Evolutionary conservation across 768 basidiomycete genomes (phyloP).

Genomic region (Mrakia frigida): DNA sequence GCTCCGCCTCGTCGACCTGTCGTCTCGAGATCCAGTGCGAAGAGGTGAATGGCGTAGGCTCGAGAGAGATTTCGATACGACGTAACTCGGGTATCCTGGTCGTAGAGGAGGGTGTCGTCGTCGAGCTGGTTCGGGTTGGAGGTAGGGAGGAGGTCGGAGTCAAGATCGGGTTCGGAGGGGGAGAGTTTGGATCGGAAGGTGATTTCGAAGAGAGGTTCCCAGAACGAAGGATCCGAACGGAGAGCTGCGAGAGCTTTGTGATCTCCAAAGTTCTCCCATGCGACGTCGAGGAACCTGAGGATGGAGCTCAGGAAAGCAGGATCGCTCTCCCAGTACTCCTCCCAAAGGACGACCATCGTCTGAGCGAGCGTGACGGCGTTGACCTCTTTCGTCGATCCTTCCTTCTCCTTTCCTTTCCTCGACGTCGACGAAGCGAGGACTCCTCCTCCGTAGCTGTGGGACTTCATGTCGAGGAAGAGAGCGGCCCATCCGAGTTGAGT

Average conservation of each 20-base stretch:
- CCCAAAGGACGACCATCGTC: constrained; percentile 61
- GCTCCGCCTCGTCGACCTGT: neutral
- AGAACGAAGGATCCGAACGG: constrained; percentile 59
- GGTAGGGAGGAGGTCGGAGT: neutral
- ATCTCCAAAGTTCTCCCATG: constrained; percentile 75
- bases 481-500: constrained; percentile 28
- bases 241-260: constrained; percentile 60
- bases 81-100: constrained; percentile 4
- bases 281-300: constrained; percentile 66
- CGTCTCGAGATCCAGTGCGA: constrained; percentile 64
- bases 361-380: constrained; percentile 37
- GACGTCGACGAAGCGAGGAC: constrained; percentile 6
- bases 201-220: constrained; percentile 63
- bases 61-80: constrained; percentile 66
- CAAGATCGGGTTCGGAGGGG: constrained; percentile 10
- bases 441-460: constrained; percentile 1
- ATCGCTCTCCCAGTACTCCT: constrained; percentile 67
- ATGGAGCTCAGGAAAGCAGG: constrained; percentile 69
- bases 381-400: constrained; percentile 33
- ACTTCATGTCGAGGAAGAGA: constrained; percentile 25
- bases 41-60: constrained; percentile 66
- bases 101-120: neutral
- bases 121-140: neutral
- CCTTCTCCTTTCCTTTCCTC: neutral
- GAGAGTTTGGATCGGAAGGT: constrained; percentile 39